Evolutionary conservation across 202 grass and related monocot genomes (phyloP), one percentile per base, ranked within the genome.

Genomic region (Schoenoplectus tabernaemontani): DNA sequence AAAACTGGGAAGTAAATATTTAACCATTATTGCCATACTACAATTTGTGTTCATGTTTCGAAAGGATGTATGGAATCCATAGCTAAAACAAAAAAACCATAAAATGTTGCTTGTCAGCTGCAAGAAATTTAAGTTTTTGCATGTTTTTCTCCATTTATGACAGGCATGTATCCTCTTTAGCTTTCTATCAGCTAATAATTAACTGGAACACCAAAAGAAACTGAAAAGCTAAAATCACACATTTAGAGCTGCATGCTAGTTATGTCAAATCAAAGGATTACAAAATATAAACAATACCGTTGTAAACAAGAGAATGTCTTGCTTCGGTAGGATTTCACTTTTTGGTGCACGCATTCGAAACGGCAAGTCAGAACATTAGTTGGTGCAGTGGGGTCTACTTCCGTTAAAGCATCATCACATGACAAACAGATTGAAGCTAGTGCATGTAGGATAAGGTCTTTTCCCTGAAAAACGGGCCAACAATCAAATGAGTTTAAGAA

Each of bases 291-390:
- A 59, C 67, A 83, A 85, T 97, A 97, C 94, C 78, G 83, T 53
- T 97, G 79, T 59, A 97, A 87, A 87, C 91, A 94, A 17, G 87
- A 84, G 83, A 97, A 89, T 84, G 91, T n/a, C n/a, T 91, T 86
- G 94, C 91, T 82, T 97, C 86, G 80, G 71, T 94, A 97, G 39
- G 87, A 67, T 87, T 92, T 97, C 51, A 84, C 53, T 94, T 97
- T 77, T 83, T 97, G 76, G 77, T 87, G 81, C 91, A 97, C 36
- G 94, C 94, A 64, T 76, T 82, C 83, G 66, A 89, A 77, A 97
- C 82, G 51, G 87, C 87, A n/a, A 86, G 57, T 73, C 28, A 93
- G 46, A 86, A 97, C 85, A 83, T 78, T 69, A 87, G 17, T 78
- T 81, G 94, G 89, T 79, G 83, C 81, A 42, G 66, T 79, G 24